Conservation (phyloP, 192 early-diverging fungal genomes). For the Coemansia sp. region DNA sequence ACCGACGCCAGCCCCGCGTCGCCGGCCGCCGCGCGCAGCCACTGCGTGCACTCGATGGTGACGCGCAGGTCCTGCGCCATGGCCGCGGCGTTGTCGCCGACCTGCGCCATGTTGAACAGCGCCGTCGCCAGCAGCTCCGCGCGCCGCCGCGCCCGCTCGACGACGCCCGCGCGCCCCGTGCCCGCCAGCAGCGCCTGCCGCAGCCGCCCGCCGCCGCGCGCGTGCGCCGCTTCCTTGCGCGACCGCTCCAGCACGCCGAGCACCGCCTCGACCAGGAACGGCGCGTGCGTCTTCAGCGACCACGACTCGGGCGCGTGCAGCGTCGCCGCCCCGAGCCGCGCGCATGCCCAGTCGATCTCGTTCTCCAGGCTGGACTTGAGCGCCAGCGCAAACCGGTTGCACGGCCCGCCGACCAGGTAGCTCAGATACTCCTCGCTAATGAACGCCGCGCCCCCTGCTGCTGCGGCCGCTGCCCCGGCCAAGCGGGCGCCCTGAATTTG, state of each 20-base stretch:
- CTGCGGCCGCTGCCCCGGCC: neutral
- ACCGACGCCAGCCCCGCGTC: constrained; percentile 11
- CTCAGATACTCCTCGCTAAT: constrained; percentile 35
- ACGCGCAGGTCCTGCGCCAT: constrained; percentile 48
- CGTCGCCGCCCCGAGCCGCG: constrained; percentile 32
- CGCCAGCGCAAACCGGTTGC: constrained; percentile 50
- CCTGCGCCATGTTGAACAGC: constrained; percentile 45
- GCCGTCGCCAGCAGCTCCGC: constrained; percentile 30
- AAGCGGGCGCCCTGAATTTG: neutral
- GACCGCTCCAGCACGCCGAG: constrained; percentile 30
- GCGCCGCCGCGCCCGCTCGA: constrained; percentile 22
- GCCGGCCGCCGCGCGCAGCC: constrained; percentile 23
- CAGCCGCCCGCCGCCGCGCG: neutral
- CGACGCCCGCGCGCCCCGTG: constrained; percentile 18
- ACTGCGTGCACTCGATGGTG: constrained; percentile 35
- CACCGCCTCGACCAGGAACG: constrained; percentile 47
- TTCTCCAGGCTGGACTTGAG: constrained; percentile 44
- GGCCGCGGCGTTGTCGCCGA: constrained; percentile 36
- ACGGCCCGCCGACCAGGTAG: constrained; percentile 39
- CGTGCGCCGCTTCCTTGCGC: constrained; percentile 12
- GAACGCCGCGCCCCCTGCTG: constrained; percentile 5
- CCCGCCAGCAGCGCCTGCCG: constrained; percentile 11
- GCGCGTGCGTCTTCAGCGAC: constrained; percentile 32
- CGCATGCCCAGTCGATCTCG: constrained; percentile 54
- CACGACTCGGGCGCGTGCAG: constrained; percentile 32